Base-by-base conservation (phyloP, 2,329 filamentous ascomycete species). In the Falciphora oryzae region DNA sequence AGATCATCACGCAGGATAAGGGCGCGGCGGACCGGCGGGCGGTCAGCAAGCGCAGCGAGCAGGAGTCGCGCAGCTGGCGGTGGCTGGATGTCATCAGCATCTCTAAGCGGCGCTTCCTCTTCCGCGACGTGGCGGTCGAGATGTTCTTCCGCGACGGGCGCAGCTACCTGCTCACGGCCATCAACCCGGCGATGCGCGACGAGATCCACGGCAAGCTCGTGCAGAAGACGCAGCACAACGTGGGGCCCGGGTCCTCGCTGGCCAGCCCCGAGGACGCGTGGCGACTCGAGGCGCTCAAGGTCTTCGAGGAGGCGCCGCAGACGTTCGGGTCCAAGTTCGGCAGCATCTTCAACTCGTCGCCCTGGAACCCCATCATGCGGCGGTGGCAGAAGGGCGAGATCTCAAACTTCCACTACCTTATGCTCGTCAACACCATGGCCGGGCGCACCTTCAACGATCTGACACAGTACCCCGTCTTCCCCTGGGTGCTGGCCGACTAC, bases 391-490 rank as follows among this genome's bases (percentile, higher is more conserved):
- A 89, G 73, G 95, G 96, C 16, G 95, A 99, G 72, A 92, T 98
- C 62, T 98, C 94, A 18, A 99, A 99, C 75, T 99, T 99, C 71
- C 93, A 98, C 75, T 99, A 99, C 73, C 84, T 99, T 50, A 99
- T 99, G 94, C 88, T 97, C 66, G 88, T 99, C 72, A 99, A 99
- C 73, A 98, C 95, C 0, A 92, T 99, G 85, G 96, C 96, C 32
- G 95, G 95, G 2, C 84, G 95, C 63, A 98, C 95, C 0, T 99
- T 99, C 79, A 99, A 99, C 73, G 95, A 99, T 73, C 81, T 99
- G 25, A 99, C 95, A 0, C 96, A 99, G 72, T 99, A 99, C 71
- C 95, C 95, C 0, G 93, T 99, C 25, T 99, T 99, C 69, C 95
- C 95, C 0, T 99, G 95, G 95, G 89, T 99, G 4, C 80, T 99